Conservation (phyloP, 139 green algal genomes). For the Chlorella sp. region DNA sequence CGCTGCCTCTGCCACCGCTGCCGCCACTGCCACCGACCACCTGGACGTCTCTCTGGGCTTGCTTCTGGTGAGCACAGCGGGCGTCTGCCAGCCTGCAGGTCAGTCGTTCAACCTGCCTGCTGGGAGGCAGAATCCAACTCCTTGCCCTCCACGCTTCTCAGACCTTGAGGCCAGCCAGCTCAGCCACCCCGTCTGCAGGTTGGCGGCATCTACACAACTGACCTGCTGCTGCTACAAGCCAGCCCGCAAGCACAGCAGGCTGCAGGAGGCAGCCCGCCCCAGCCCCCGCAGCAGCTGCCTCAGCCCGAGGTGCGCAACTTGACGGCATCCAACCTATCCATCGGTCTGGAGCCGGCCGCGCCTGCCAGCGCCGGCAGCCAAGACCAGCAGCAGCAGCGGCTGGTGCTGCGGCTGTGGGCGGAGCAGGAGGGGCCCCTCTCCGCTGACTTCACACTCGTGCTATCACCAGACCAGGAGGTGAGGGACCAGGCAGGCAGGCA, state of each 20-base stretch:
- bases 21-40: neutral
- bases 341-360: neutral
- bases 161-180: neutral
- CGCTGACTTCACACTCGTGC: neutral
- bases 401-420: slow-evolving; percentile 30
- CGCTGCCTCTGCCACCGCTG: neutral
- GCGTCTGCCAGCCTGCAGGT: too few species aligned
- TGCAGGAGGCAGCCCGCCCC: neutral
- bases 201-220: slow-evolving; percentile 12
- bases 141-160: neutral
- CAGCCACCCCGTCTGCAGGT: neutral
- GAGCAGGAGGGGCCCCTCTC: slow-evolving; percentile 23
- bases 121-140: too few species aligned
- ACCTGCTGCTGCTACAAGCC: neutral
- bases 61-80: neutral
- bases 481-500: neutral
- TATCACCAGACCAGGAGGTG: neutral
- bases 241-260: neutral
- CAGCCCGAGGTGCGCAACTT: slow-evolving; percentile 4
- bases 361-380: neutral
- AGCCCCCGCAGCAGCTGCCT: neutral
- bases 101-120: too few species aligned
- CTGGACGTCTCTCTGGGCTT: neutral
- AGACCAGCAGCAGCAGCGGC: neutral
- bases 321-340: neutral